Conservation (phyloP, 352 stramenopile genomes). For the Phytophthora agathidicida region DNA sequence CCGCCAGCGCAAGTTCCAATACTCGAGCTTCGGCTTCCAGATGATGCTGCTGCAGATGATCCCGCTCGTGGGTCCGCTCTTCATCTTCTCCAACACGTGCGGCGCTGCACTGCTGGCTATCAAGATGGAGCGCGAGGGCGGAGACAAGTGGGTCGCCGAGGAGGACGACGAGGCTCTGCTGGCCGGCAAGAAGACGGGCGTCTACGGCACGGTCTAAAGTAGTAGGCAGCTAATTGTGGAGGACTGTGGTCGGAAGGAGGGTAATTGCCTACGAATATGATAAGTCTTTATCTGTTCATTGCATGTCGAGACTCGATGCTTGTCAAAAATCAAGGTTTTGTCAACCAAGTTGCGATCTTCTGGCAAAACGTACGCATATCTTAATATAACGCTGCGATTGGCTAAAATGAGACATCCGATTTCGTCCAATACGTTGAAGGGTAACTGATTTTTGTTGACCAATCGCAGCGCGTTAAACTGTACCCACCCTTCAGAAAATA, state of each 20-base stretch:
- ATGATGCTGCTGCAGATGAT: conserved; percentile 66
- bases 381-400: too few species aligned
- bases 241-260: too few species aligned
- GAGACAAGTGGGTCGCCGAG: conserved; percentile 29
- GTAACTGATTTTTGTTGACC: conserved; percentile 22
- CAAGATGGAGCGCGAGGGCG: conserved; percentile 60
- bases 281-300: too few species aligned
- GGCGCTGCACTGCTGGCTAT: conserved; percentile 58
- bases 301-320: too few species aligned
- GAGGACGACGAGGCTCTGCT: conserved; percentile 32
- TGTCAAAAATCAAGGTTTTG: too few species aligned
- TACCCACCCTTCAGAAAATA: conserved; percentile 9
- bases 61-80: conserved; percentile 53
- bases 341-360: too few species aligned
- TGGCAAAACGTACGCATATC: too few species aligned
- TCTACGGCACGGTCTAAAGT: conserved; percentile 36
- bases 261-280: too few species aligned
- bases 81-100: conserved; percentile 71
- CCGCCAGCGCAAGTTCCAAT: conserved; percentile 42
- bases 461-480: neutral
- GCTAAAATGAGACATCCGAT: neutral
- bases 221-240: too few species aligned
- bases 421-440: neutral
- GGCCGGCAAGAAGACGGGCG: conserved; percentile 17
- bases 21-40: conserved; percentile 62